Percentiles rank a stretch among this genome's conserved stretches.
phyloP scores from a whole-genome alignment of 768 basidiomycete genomes.

The Termitomyces titanicus region DNA sequence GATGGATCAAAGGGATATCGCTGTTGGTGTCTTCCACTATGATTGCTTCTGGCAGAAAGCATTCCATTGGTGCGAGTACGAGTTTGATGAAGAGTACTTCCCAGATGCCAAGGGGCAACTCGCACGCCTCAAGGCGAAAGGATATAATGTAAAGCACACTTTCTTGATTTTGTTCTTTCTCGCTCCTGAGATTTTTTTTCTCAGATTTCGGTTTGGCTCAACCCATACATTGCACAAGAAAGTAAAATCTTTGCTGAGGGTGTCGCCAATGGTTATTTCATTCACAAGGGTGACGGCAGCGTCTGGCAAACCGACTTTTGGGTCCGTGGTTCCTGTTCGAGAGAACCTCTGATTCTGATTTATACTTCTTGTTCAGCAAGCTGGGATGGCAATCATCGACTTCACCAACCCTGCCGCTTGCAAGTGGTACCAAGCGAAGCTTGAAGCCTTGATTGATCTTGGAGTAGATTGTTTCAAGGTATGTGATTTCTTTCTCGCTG shows the following conservation, averaged over 20 bases:
- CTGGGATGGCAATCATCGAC: slow-evolving; percentile 39
- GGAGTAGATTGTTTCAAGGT: neutral
- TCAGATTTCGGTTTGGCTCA: slow-evolving; percentile 32
- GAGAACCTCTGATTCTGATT: neutral
- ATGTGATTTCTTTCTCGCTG: neutral
- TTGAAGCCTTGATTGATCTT: slow-evolving; percentile 27
- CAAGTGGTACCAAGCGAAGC: slow-evolving; percentile 39
- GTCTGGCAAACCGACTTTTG: slow-evolving; percentile 38
- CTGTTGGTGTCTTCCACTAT: slow-evolving; percentile 42
- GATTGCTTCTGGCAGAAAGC: slow-evolving; percentile 42
- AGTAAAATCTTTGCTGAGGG: slow-evolving; percentile 41
- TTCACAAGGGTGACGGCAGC: slow-evolving; percentile 41
- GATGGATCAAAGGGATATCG: slow-evolving; percentile 35
- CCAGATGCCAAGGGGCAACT: slow-evolving; percentile 39
- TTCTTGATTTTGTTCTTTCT: slow-evolving; percentile 6
- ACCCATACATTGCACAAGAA: slow-evolving; percentile 40
- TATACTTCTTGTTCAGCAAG: slow-evolving; percentile 27
- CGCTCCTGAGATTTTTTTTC: neutral
- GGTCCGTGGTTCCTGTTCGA: slow-evolving; percentile 13
- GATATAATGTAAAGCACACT: slow-evolving; percentile 32
- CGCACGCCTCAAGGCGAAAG: slow-evolving; percentile 30
- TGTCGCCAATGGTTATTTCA: slow-evolving; percentile 37
- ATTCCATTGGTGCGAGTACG: slow-evolving; percentile 38
- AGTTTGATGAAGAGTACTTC: slow-evolving; percentile 43
- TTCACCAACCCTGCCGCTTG: slow-evolving; percentile 41